Evolutionary conservation across 106 monocot genomes (phyloP), one percentile per base, ranked within the genome.

Genomic region (Acorus gramineus): DNA sequence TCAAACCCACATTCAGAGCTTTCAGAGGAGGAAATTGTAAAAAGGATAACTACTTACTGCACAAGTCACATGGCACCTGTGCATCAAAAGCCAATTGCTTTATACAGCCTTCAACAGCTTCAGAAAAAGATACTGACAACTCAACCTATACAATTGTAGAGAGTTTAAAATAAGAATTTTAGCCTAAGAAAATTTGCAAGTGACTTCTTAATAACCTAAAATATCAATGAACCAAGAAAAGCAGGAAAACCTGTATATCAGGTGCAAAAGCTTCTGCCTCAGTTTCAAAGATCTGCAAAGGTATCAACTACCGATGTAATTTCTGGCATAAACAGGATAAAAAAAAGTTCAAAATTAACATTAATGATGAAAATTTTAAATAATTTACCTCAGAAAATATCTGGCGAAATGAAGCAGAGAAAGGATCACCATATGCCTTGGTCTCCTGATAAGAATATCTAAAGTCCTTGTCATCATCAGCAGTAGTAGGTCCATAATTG

Each of bases 341-440:
- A 50, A 62, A 46, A 54, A 64, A 72, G 6, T 61, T 7, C 4
- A 62, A 50, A 4, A 47, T n/a, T 7, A 54, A 11, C 56, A 14
- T 59, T 64, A 42, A 52, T 52, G 50, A 57, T 64, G 14, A 50
- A n/a, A 50, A 0, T 28, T 28, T 28, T 28, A 28, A 11, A 43
- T 53, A 72, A 60, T 46, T 56, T 55, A 98, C 98, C 91, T 98
- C 85, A 52, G 98, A 85, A 54, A 98, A 98, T 71, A 92, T 83
- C 75, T 81, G 80, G 67, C 83, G 92, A 70, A 98, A 98, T 57
- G 82, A 56, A 64, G 71, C 61, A 56, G 98, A 98, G 68, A 96
- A 96, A 73, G 82, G 87, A 68, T 82, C 82, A 46, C 74, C 58
- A 66, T 70, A 53, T 53, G 60, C 50, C 64, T 53, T 57, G 7